These are phyloP conservation scores for Sphaerosporella brunnea DNA, from an alignment of 495 filamentous ascomycete species.

Conservation along the genomic window DNA sequence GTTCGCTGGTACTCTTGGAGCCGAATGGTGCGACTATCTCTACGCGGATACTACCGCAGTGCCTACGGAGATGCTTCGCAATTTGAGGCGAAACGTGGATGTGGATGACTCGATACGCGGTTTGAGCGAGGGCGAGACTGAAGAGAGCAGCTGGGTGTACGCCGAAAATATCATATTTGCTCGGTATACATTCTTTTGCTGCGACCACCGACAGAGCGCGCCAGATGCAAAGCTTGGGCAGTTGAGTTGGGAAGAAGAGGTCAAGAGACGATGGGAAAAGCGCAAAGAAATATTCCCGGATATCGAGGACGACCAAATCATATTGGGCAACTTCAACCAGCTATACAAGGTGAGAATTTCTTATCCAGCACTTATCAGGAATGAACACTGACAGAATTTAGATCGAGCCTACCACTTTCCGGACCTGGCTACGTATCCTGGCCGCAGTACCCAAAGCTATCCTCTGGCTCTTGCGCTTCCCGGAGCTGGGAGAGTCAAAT, in stretches of 20 bases:
- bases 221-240: slow-evolving; percentile 49
- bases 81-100: slow-evolving; percentile 52
- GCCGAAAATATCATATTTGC: slow-evolving; percentile 93
- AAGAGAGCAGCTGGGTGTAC: slow-evolving; percentile 73
- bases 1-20: slow-evolving; percentile 87
- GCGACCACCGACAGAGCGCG: slow-evolving; percentile 87
- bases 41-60: slow-evolving; percentile 80
- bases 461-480: slow-evolving; percentile 92
- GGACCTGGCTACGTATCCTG: slow-evolving; percentile 89
- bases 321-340: slow-evolving; percentile 97
- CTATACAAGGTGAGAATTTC: slow-evolving; percentile 78
- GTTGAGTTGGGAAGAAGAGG: slow-evolving; percentile 72
- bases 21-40: slow-evolving; percentile 98
- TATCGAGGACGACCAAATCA: slow-evolving; percentile 67
- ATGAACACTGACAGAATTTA: slow-evolving; percentile 29
- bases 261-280: slow-evolving; percentile 74
- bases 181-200: slow-evolving; percentile 96
- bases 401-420: slow-evolving; percentile 96
- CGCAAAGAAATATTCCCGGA: slow-evolving; percentile 83
- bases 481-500: slow-evolving; percentile 77
- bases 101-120: slow-evolving; percentile 35
- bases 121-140: slow-evolving; percentile 30
- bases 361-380: too few species aligned
- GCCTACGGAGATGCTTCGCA: slow-evolving; percentile 62
- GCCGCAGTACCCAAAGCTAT: slow-evolving; percentile 71